Conservation (phyloP, 805 yeast genomes). For the Cyberlindnera bimundalis region DNA sequence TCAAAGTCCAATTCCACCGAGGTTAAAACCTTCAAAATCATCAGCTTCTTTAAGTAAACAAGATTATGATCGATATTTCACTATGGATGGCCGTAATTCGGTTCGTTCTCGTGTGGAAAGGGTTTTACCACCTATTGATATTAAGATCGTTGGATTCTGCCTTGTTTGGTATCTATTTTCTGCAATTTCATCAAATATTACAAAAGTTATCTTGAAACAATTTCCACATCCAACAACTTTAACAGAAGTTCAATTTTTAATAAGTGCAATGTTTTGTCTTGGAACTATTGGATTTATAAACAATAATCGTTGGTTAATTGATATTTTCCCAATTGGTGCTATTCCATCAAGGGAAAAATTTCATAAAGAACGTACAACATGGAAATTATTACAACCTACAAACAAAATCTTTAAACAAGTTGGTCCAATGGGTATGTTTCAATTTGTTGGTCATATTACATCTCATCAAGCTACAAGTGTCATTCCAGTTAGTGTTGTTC, state of each 20-base stretch:
- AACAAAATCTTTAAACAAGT: constrained; percentile 56
- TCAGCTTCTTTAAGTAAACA: constrained; percentile 20
- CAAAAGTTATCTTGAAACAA: constrained; percentile 67
- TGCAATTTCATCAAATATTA: constrained; percentile 76
- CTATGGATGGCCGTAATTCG: constrained; percentile 20
- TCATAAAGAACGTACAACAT: constrained; percentile 29
- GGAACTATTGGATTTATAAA: constrained; percentile 39
- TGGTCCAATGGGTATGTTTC: constrained; percentile 93
- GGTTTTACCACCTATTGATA: constrained; percentile 32
- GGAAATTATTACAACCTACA: constrained; percentile 52
- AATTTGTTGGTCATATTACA: constrained; percentile 86
- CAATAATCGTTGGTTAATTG: constrained; percentile 29
- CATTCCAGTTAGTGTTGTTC: constrained; percentile 93
- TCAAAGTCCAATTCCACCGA: constrained; percentile 5
- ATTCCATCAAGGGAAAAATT: constrained; percentile 40
- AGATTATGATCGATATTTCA: constrained; percentile 26
- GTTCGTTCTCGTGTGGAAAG: constrained; percentile 11
- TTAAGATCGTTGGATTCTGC: constrained; percentile 56
- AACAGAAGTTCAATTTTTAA: constrained; percentile 80
- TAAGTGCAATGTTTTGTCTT: constrained; percentile 63
- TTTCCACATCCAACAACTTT: constrained; percentile 84
- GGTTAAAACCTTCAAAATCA: constrained; percentile 28
- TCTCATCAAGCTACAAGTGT: constrained; percentile 89
- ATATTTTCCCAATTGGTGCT: constrained; percentile 46
- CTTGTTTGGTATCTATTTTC: constrained; percentile 75